phyloP scores from a whole-genome alignment of 83 land plant species.

The Thuja plicata region DNA sequence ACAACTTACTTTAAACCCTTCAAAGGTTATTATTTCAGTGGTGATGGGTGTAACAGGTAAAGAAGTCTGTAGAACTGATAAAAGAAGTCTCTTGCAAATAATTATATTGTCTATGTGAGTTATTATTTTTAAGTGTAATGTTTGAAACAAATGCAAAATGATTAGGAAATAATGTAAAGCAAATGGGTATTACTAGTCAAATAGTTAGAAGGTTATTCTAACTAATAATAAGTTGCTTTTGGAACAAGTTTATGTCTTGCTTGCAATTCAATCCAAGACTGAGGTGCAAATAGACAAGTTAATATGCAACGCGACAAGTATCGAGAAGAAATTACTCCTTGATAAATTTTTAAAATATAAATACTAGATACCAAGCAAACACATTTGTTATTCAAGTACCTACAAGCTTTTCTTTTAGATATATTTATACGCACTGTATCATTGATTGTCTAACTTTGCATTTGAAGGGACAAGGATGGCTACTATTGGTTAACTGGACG shows the following conservation, averaged over 20 bases:
- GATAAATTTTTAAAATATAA: neutral
- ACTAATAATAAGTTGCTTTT: neutral
- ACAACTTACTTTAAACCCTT: constrained; percentile 95
- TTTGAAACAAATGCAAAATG: neutral
- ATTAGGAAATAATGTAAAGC: neutral
- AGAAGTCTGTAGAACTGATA: neutral
- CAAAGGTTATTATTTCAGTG: constrained; percentile 90
- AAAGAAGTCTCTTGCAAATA: neutral
- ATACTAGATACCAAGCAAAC: neutral
- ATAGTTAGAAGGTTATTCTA: neutral
- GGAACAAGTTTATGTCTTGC: neutral
- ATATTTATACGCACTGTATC: neutral
- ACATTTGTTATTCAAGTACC: neutral
- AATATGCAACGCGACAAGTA: neutral
- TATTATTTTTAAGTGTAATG: neutral
- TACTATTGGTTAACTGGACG: constrained; percentile 98
- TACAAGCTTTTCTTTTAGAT: neutral
- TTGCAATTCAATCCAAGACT: neutral
- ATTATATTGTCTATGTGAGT: neutral
- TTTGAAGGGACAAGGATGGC: constrained; percentile 89
- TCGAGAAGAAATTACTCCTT: neutral
- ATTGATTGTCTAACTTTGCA: neutral
- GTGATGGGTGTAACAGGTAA: constrained; percentile 98
- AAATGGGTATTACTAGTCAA: neutral
- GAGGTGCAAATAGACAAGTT: neutral